Conservation (phyloP, 768 basidiomycete species). For the Tricholoma saponaceum region DNA sequence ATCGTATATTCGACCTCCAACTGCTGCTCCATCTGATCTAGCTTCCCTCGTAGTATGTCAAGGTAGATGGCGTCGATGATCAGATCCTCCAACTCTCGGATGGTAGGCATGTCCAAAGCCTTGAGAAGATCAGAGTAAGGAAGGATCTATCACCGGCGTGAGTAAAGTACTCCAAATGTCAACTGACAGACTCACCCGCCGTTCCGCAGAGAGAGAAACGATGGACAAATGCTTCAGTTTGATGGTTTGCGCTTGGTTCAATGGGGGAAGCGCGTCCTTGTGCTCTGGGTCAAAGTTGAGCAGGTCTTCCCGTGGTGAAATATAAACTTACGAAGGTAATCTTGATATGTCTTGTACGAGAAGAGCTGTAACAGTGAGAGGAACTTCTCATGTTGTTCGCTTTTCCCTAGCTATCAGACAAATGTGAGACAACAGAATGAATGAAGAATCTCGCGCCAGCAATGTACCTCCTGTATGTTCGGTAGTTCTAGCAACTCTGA, state of each 20-base stretch:
- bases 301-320: neutral
- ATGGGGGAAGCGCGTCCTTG: conserved; percentile 58
- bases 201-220: conserved; percentile 74
- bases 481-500: conserved; percentile 80
- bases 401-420: conserved; percentile 57
- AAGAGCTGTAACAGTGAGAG: conserved; percentile 78
- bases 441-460: neutral
- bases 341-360: conserved; percentile 81
- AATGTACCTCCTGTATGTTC: conserved; percentile 82
- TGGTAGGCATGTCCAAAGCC: conserved; percentile 67
- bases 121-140: conserved; percentile 73
- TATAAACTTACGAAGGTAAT: conserved; percentile 62
- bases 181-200: conserved; percentile 51
- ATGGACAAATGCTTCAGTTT: conserved; percentile 95
- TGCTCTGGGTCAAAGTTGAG: conserved; percentile 42
- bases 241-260: conserved; percentile 68
- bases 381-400: conserved; percentile 58
- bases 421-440: neutral
- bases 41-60: conserved; percentile 82
- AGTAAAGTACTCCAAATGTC: neutral
- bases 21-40: conserved; percentile 89
- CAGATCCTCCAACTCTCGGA: conserved; percentile 92
- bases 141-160: conserved; percentile 52
- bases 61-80: conserved; percentile 97
- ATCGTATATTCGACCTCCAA: conserved; percentile 91